Evolutionary conservation across 306 rosid genomes (phyloP).

Genomic region (Rubus parviflorus): DNA sequence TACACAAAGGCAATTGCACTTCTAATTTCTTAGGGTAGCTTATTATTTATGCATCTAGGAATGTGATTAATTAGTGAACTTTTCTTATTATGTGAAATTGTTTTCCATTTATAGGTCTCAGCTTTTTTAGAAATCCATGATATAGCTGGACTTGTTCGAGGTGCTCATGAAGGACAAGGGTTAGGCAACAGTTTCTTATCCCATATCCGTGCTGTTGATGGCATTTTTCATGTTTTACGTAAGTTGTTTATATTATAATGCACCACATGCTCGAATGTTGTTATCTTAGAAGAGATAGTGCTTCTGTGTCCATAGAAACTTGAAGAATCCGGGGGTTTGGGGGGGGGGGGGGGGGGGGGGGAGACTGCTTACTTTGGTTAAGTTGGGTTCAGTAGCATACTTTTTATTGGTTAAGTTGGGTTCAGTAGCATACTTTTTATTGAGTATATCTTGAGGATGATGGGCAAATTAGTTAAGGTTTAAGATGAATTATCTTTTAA

Average conservation of each 20-base stretch:
- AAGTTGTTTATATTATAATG: conserved; percentile 32
- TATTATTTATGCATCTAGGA: background rate
- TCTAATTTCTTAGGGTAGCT: background rate
- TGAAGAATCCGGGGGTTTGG: background rate
- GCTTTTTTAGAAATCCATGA: conserved; percentile 98
- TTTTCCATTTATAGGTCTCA: conserved; percentile 53
- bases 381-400: background rate
- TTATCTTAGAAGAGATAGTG: background rate
- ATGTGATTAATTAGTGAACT: background rate
- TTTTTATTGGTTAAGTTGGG: too few relatives aligned
- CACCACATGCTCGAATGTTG: background rate
- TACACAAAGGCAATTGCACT: background rate
- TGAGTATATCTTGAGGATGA: background rate
- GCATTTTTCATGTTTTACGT: conserved; percentile 96
- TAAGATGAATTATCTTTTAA: background rate
- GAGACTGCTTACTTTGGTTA: background rate
- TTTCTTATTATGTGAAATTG: conserved; percentile 12
- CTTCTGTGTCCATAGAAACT: background rate
- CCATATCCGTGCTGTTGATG: conserved; percentile 98
- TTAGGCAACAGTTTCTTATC: conserved; percentile 97
- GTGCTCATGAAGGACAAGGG: conserved; percentile 98
- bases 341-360: too few relatives aligned
- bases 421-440: too few relatives aligned
- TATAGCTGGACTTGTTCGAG: conserved; percentile 94
- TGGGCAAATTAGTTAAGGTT: background rate